Conservation (phyloP, 208 protist species). For the Naegleria fowleri region DNA sequence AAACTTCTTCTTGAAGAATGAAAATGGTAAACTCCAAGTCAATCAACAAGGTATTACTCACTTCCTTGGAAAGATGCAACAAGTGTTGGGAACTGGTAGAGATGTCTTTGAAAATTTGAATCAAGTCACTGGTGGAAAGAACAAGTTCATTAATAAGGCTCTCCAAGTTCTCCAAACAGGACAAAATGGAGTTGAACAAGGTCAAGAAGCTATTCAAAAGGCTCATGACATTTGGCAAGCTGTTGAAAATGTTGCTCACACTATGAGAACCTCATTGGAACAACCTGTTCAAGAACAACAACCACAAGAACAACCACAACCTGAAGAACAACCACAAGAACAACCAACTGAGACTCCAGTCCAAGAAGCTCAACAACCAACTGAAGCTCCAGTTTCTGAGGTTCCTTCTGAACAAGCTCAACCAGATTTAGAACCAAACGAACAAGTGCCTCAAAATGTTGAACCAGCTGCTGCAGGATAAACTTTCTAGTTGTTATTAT, state of each 20-base stretch:
- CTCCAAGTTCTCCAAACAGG: background rate
- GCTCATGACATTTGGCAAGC: background rate
- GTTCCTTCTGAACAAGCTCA: background rate
- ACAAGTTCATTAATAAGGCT: background rate
- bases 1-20: background rate
- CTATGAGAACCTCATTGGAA: background rate
- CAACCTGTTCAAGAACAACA: background rate
- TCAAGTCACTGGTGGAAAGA: background rate
- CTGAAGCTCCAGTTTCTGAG: background rate
- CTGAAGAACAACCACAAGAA: background rate
- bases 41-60: background rate
- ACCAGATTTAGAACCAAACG: background rate
- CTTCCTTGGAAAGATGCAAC: background rate
- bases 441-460: background rate
- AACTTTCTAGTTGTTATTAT: no score
- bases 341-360: background rate
- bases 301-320: no score
- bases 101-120: background rate
- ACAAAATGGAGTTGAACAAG: background rate
- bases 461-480: background rate
- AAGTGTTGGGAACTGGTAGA: background rate
- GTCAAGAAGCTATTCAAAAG: background rate
- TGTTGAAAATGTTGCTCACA: background rate
- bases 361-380: background rate
- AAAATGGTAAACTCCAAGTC: background rate